Conservation (phyloP, 305 asterid genomes). For the Rubia balearica region DNA sequence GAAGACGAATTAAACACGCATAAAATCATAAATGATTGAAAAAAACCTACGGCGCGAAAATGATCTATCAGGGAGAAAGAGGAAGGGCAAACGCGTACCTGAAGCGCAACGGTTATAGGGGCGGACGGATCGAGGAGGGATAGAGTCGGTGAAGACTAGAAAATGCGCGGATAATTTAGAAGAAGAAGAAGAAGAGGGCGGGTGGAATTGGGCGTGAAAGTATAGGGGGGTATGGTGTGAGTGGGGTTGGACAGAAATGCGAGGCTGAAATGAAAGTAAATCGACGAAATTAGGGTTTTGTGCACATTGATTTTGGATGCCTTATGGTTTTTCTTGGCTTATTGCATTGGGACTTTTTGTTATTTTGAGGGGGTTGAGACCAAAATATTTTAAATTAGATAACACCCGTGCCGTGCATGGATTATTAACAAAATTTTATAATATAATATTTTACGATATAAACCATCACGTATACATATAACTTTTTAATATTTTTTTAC, state of each 20-base stretch:
- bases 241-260: constrained; percentile 37
- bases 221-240: constrained; percentile 24
- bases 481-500: too few relatives aligned
- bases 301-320: constrained; percentile 4
- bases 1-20: neutral
- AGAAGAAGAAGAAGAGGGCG: neutral
- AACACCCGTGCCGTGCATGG: too few relatives aligned
- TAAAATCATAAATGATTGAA: neutral
- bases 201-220: constrained; percentile 2
- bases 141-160: constrained; percentile 12
- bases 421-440: too few relatives aligned
- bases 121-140: constrained; percentile 24
- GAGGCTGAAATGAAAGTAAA: constrained; percentile 57
- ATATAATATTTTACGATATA: too few relatives aligned
- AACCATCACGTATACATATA: too few relatives aligned
- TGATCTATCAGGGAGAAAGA: constrained; percentile 1
- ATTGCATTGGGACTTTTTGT: neutral
- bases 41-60: neutral
- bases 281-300: constrained; percentile 51
- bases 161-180: neutral
- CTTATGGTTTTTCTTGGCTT: neutral
- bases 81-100: constrained; percentile 17
- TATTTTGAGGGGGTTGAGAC: neutral
- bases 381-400: neutral
- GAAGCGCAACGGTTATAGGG: constrained; percentile 8